Percentiles rank a stretch among this genome's conserved stretches.
Conservation (phyloP, 805 yeast genomes). For the Yamadazyma phyllophila region DNA sequence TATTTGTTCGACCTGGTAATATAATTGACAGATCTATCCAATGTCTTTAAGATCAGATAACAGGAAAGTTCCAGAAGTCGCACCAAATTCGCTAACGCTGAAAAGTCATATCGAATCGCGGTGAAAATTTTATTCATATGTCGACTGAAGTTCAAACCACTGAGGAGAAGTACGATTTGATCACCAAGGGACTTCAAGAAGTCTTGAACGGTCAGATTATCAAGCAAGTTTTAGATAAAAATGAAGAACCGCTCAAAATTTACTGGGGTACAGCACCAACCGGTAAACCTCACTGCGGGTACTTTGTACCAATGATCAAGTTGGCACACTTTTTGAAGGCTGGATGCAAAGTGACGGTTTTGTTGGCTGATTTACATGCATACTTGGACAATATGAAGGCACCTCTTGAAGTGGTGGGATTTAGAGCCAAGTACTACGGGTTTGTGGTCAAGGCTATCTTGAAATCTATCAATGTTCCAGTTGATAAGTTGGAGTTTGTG, state of each 20-base stretch:
- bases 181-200: slow-evolving; percentile 88
- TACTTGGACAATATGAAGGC: slow-evolving; percentile 98
- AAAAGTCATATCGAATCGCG: background rate
- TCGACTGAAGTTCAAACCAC: slow-evolving; percentile 22
- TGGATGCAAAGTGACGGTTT: slow-evolving; percentile 89
- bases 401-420: slow-evolving; percentile 82
- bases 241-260: slow-evolving; percentile 76
- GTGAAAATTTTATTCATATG: background rate
- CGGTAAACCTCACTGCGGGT: slow-evolving; percentile 98
- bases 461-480: slow-evolving; percentile 83
- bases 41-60: background rate
- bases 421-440: slow-evolving; percentile 91
- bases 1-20: background rate
- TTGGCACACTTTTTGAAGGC: slow-evolving; percentile 93
- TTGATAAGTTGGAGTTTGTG: slow-evolving; percentile 80
- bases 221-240: slow-evolving; percentile 74
- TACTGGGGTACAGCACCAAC: slow-evolving; percentile 99
- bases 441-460: slow-evolving; percentile 79
- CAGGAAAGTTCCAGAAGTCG: slow-evolving; percentile 3
- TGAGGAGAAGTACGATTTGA: slow-evolving; percentile 64
- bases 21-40: background rate
- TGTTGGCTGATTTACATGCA: slow-evolving; percentile 95
- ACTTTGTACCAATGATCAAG: slow-evolving; percentile 97
- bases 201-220: slow-evolving; percentile 85
- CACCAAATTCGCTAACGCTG: background rate